Evolutionary conservation across 176 grass and related monocot genomes (phyloP).

Genomic region (Poa annua): DNA sequence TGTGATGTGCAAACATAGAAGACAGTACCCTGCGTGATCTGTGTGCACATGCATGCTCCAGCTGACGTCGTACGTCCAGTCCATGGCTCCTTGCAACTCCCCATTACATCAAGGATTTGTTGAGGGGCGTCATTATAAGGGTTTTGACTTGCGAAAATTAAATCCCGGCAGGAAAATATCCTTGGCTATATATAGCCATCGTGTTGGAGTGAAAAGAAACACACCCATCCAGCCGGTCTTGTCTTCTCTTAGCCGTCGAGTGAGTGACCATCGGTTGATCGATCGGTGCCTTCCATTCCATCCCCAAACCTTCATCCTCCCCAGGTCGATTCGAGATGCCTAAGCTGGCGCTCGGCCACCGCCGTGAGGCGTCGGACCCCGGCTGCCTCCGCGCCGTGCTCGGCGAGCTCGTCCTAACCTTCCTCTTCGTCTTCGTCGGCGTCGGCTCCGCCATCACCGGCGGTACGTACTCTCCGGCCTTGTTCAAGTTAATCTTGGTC

Average conservation of each 20-base stretch:
- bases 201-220: background rate
- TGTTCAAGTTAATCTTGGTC: background rate
- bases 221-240: background rate
- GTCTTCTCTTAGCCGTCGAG: background rate
- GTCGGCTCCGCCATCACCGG: conserved; percentile 73
- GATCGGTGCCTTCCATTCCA: background rate
- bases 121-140: conserved; percentile 7
- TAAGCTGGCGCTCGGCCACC: conserved; percentile 68
- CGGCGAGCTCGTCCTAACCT: conserved; percentile 88
- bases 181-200: conserved; percentile 28
- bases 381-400: conserved; percentile 71
- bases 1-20: background rate
- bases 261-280: background rate
- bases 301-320: background rate
- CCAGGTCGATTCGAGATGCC: conserved; percentile 47
- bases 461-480: conserved; percentile 31
- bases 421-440: conserved; percentile 89
- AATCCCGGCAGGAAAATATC: background rate
- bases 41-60: conserved; percentile 12
- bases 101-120: background rate
- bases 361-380: conserved; percentile 63
- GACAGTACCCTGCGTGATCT: background rate
- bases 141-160: conserved; percentile 8
- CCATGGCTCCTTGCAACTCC: background rate
- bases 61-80: conserved; percentile 14